These are phyloP conservation scores for Lactarius sanguifluus DNA, from an alignment of 768 basidiomycete species.

Conservation along the genomic window DNA sequence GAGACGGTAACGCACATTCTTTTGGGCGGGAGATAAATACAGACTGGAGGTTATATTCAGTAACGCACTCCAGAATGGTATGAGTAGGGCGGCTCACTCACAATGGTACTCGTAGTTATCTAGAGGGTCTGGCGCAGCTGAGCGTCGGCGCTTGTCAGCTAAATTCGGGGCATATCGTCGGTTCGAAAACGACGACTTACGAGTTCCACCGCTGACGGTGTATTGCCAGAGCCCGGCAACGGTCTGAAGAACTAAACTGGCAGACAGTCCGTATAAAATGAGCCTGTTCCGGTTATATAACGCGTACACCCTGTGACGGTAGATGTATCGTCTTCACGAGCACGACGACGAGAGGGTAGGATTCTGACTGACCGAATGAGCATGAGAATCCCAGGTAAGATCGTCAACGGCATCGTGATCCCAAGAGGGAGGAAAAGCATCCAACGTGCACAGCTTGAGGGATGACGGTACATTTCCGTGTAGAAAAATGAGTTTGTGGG, in stretches of 20 bases:
- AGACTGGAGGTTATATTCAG: slow-evolving; percentile 21
- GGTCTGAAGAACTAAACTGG: slow-evolving; percentile 20
- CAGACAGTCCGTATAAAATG: slow-evolving; percentile 20
- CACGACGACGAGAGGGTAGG: not conserved
- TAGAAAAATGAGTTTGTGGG: not conserved
- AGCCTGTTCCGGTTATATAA: slow-evolving; percentile 27
- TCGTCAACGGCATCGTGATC: slow-evolving; percentile 24
- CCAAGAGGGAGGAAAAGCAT: slow-evolving; percentile 29
- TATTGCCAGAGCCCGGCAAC: slow-evolving; percentile 28
- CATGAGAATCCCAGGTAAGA: slow-evolving; percentile 28
- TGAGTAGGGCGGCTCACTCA: slow-evolving; percentile 7
- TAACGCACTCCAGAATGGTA: not conserved
- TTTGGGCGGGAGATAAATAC: slow-evolving; percentile 27
- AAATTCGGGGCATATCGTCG: not conserved
- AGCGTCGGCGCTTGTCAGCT: not conserved
- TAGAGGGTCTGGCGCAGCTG: slow-evolving; percentile 26
- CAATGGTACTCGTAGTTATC: slow-evolving; percentile 30
- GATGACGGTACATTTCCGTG: not conserved
- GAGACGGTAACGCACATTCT: slow-evolving; percentile 14
- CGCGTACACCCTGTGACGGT: slow-evolving; percentile 26
- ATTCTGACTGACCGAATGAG: slow-evolving; percentile 24
- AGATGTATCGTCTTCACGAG: not conserved
- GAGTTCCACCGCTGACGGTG: slow-evolving; percentile 18
- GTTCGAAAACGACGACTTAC: slow-evolving; percentile 9
- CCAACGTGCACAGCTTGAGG: slow-evolving; percentile 24